Conservation (phyloP, 2,329 filamentous ascomycete genomes). For the Colletotrichum nymphaeae region DNA sequence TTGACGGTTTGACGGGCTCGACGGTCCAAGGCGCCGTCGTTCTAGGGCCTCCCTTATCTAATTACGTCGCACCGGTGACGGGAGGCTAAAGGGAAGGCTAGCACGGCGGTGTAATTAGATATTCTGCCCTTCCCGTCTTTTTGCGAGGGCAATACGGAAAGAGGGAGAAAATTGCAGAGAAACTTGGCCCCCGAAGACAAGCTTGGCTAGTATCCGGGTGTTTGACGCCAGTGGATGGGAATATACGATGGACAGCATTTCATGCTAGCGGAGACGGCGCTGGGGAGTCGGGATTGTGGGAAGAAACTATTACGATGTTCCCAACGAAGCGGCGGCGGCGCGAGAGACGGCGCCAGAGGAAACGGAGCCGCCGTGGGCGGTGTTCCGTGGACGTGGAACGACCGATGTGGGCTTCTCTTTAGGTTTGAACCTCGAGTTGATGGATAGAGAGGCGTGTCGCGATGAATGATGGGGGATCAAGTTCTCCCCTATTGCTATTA, state of each 20-base stretch:
- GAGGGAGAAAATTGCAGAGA: not conserved
- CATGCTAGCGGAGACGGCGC: not conserved
- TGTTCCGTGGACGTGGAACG: not conserved
- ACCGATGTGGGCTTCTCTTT: not conserved
- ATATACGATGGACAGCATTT: not conserved
- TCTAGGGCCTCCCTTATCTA: not conserved
- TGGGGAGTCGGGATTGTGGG: not conserved
- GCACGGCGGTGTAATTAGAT: not conserved
- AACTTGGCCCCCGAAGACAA: not conserved
- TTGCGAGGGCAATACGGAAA: too few relatives aligned
- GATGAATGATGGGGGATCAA: not conserved
- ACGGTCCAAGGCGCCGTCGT: not conserved
- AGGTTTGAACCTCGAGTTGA: too few relatives aligned
- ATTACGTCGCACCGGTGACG: slow-evolving; percentile 7
- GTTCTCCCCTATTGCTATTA: not conserved
- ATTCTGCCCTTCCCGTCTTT: not conserved
- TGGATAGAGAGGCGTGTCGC: not conserved
- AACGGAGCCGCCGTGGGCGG: slow-evolving; percentile 3
- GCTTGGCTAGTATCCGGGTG: not conserved
- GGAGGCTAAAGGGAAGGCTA: not conserved
- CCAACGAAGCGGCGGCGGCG: not conserved
- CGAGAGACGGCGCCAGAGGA: not conserved
- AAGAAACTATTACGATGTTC: not conserved
- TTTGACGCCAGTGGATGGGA: not conserved
- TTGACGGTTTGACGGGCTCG: not conserved